Evolutionary conservation across 768 basidiomycete species (phyloP).

Genomic region (Solioccasus polychromus): DNA sequence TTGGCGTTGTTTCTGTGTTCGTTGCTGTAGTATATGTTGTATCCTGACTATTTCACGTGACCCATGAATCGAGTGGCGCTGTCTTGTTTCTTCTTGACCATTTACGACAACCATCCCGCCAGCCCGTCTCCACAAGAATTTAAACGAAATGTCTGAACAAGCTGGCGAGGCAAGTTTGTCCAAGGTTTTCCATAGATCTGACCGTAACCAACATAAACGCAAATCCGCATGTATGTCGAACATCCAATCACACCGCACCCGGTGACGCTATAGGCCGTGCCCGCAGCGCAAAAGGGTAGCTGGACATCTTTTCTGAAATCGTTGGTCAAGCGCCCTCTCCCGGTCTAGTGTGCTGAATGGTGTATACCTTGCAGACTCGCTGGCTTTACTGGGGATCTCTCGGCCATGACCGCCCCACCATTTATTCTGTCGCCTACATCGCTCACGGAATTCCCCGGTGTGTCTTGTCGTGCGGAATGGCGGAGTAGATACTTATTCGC

Average conservation of each 20-base stretch:
- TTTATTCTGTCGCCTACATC: conserved; percentile 93
- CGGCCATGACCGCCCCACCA: conserved; percentile 78
- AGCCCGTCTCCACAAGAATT: conserved; percentile 8
- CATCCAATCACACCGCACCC: conserved; percentile 18
- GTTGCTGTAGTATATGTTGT: conserved; percentile 17
- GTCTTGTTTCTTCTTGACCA: conserved; percentile 5
- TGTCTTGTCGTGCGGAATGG: conserved; percentile 18
- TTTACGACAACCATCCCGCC: conserved; percentile 7
- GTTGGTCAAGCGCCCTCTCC: conserved; percentile 42
- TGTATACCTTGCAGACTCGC: conserved; percentile 56
- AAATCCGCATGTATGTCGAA: conserved; percentile 37
- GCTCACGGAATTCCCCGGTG: conserved; percentile 89
- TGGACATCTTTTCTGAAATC: conserved; percentile 93
- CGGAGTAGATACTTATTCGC: conserved; percentile 4
- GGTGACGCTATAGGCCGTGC: conserved; percentile 56
- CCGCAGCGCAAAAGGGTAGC: conserved; percentile 76
- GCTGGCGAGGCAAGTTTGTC: conserved; percentile 38
- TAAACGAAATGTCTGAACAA: conserved; percentile 36
- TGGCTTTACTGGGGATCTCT: conserved; percentile 85
- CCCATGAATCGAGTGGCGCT: background rate
- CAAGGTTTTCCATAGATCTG: conserved; percentile 21
- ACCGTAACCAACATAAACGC: conserved; percentile 22
- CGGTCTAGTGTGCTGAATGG: conserved; percentile 1
- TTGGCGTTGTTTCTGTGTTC: background rate
- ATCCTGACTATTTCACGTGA: conserved; percentile 21